phyloP scores from a whole-genome alignment of 805 yeast species.

The Saccharomyces mikatae region DNA sequence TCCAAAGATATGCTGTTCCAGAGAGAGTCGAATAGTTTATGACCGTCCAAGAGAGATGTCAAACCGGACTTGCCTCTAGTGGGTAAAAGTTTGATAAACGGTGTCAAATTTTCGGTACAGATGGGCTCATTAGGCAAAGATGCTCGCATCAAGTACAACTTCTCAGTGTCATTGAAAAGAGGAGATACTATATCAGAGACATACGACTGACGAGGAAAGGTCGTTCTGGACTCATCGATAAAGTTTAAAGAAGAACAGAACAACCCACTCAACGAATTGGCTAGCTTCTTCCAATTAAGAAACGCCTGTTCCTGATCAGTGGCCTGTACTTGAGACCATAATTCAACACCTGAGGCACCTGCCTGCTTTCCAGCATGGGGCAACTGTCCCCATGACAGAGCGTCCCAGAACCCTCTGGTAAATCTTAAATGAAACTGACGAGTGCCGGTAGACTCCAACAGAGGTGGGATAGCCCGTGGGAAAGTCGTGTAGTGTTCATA shows the following conservation, averaged over 20 bases:
- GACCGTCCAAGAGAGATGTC: conserved; percentile 80
- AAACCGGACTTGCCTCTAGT: conserved; percentile 88
- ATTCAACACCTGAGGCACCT: conserved; percentile 94
- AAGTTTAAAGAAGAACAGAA: conserved; percentile 93
- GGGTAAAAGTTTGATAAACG: conserved; percentile 82
- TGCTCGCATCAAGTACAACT: conserved; percentile 59
- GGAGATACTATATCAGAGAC: conserved; percentile 20
- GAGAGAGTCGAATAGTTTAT: conserved; percentile 76
- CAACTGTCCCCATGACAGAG: conserved; percentile 75
- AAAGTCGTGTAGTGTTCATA: conserved; percentile 55
- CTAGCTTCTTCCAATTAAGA: conserved; percentile 59
- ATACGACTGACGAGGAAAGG: conserved; percentile 46
- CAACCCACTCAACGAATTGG: conserved; percentile 75
- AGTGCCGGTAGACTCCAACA: conserved; percentile 56
- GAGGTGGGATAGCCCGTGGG: conserved; percentile 75
- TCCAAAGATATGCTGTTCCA: conserved; percentile 95
- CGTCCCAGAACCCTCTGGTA: conserved; percentile 93
- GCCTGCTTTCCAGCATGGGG: conserved; percentile 63
- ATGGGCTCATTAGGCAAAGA: conserved; percentile 91
- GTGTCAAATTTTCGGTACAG: conserved; percentile 94
- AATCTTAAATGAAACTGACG: conserved; percentile 78
- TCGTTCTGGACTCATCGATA: conserved; percentile 70
- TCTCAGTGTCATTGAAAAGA: conserved; percentile 15
- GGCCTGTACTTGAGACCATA: conserved; percentile 82
- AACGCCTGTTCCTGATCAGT: conserved; percentile 45